These are phyloP conservation scores for Zizania palustris DNA, from an alignment of 202 grass and related monocot genomes.

Conservation along the genomic window DNA sequence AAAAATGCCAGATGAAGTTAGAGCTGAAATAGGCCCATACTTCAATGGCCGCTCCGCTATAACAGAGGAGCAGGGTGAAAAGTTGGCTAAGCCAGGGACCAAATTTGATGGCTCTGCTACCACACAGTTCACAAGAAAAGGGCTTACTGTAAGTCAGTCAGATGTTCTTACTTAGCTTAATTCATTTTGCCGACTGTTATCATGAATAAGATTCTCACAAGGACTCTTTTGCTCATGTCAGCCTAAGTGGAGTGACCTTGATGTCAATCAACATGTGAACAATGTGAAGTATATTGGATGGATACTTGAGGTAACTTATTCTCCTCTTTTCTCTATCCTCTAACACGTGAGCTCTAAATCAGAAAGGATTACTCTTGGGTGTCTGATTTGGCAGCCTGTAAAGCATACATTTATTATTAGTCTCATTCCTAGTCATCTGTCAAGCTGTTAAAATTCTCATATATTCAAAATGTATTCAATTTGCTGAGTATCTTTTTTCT, in stretches of 20 bases:
- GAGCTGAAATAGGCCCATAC: slow-evolving; percentile 90
- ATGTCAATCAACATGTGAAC: slow-evolving; percentile 99
- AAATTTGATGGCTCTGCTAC: slow-evolving; percentile 40
- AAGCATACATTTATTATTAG: slow-evolving; percentile 20
- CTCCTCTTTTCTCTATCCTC: background rate
- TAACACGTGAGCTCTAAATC: background rate
- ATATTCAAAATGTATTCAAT: background rate
- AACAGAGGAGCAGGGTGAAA: slow-evolving; percentile 70
- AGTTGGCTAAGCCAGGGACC: slow-evolving; percentile 64
- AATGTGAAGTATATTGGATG: slow-evolving; percentile 99
- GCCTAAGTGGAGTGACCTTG: slow-evolving; percentile 95
- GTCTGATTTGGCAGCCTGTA: slow-evolving; percentile 13
- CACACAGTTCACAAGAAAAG: slow-evolving; percentile 70
- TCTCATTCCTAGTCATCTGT: slow-evolving; percentile 8
- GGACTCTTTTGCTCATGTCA: slow-evolving; percentile 43
- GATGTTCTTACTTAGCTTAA: background rate
- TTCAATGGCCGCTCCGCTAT: slow-evolving; percentile 71
- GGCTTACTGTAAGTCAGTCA: slow-evolving; percentile 81
- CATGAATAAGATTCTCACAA: slow-evolving; percentile 31
- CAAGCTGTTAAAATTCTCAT: background rate
- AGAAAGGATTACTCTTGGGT: background rate
- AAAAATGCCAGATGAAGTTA: slow-evolving; percentile 95
- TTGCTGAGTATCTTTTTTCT: slow-evolving; percentile 17
- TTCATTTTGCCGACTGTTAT: slow-evolving; percentile 10
- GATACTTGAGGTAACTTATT: slow-evolving; percentile 90